Base-by-base conservation (phyloP, 1,284 basidiomycete species). In the Calocybe gambosa region DNA sequence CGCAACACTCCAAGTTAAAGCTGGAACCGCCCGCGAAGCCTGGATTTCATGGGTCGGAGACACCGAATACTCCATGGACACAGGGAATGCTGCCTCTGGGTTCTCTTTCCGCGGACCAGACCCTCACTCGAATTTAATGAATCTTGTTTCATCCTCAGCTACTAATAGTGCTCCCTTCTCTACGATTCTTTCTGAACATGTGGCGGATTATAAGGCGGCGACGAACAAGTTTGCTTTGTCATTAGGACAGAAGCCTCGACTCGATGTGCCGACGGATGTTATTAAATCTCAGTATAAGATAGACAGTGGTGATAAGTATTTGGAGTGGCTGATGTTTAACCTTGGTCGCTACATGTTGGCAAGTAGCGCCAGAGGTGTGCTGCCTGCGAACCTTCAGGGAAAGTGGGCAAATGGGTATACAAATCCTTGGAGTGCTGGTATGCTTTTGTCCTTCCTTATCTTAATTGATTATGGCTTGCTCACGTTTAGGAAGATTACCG, bases 271-370 rank as follows among this genome's bases (percentile, higher is more conserved):
- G 16, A 88, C 83, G n/a, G 75, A 85, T 54, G 64, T 72, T 50
- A 61, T 86, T 28, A 66, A 72, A 38, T 60, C 62, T 1, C 65
- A 66, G 40, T 88, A 88, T 54, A 54, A 67, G 47, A 67, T 70
- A 12, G 75, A 79, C 52, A 59, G 61, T 2, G 83, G 82, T 3
- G 75, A 86, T 52, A 56, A 73, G 15, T 86, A 87, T 56, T 52
- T 88, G 9, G 83, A 88, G 58, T 86, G 82, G 83, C 45, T 88
- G 25, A 46, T 79, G 43, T 87, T 88, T 62, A 85, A 87, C 57
- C 81, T 71, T 55, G 85, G 83, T n/a, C 66, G 85, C 39, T 85
- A 87, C 54, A 56, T 88, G 54, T 66, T 87, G 12, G 66, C 71
- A 16, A 73, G 73, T 46, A 84, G 82, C 52, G 74, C 80, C 4